Evolutionary conservation across 257 asterid genomes (phyloP).

Genomic region (Anisodus tanguticus): DNA sequence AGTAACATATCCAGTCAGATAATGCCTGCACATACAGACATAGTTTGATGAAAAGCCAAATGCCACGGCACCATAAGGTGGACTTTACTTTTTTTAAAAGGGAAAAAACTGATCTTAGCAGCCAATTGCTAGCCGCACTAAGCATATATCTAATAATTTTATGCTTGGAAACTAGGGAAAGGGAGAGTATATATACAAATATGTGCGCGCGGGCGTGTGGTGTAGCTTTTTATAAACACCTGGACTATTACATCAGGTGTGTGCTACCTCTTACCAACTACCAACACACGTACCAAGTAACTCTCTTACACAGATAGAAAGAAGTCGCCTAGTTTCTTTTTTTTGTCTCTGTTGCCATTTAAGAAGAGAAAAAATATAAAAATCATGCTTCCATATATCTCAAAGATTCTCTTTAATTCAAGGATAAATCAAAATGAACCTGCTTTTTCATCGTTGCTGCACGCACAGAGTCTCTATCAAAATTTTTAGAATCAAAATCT

Average conservation of each 20-base stretch:
- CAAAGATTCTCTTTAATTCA: neutral
- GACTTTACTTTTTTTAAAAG: neutral
- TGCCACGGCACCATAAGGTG: neutral
- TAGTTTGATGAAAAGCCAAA: constrained; percentile 5
- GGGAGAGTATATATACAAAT: neutral
- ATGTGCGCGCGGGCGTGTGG: neutral
- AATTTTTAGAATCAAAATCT: constrained; percentile 67
- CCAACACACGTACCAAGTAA: neutral
- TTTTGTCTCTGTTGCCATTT: neutral
- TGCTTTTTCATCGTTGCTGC: constrained; percentile 53
- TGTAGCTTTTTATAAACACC: neutral
- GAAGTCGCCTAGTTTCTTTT: neutral
- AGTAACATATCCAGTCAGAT: neutral
- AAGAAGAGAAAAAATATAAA: neutral
- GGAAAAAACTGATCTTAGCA: neutral
- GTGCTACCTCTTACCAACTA: neutral
- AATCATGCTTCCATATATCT: neutral
- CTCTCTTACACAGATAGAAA: neutral
- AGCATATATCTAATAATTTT: neutral
- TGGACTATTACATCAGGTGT: neutral
- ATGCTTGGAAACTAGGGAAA: neutral
- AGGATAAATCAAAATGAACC: constrained; percentile 43
- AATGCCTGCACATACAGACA: neutral
- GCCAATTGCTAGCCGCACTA: neutral
- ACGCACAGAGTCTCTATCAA: constrained; percentile 55